Evolutionary conservation across 2,329 filamentous ascomycete genomes (phyloP).

Genomic region (Dothidotthia symphoricarpi): DNA sequence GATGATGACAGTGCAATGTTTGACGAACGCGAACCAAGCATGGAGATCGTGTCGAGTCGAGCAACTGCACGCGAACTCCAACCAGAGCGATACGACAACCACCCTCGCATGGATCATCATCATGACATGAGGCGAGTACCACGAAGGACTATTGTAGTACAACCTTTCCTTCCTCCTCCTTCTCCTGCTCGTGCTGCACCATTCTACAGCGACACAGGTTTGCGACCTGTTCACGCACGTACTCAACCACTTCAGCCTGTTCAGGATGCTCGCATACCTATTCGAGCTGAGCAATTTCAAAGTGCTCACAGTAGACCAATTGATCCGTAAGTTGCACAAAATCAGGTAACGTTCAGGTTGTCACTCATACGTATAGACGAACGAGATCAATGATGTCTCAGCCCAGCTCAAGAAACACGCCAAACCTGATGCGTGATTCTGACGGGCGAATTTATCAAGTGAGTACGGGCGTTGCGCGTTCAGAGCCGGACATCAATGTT

Average conservation of each 20-base stretch:
- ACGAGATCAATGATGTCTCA: constrained; percentile 10
- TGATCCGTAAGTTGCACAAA: constrained; percentile 20
- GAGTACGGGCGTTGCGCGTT: constrained; percentile 24
- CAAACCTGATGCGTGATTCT: constrained; percentile 23
- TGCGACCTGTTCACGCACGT: constrained; percentile 8
- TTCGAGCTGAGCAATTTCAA: constrained; percentile 8
- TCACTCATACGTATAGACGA: constrained; percentile 20
- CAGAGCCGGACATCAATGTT: constrained; percentile 14
- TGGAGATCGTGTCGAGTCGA: constrained; percentile 35
- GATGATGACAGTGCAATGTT: constrained; percentile 37
- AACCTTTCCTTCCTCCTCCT: constrained; percentile 11
- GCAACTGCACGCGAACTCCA: constrained; percentile 35
- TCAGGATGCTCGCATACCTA: constrained; percentile 2
- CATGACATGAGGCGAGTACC: constrained; percentile 18
- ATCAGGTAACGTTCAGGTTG: neutral
- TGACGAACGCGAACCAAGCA: constrained; percentile 30
- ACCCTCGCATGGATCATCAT: constrained; percentile 10
- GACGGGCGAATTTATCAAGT: constrained; percentile 36
- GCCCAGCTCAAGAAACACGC: constrained; percentile 11
- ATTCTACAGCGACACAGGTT: constrained; percentile 5
- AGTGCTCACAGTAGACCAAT: constrained; percentile 9
- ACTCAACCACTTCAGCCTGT: constrained; percentile 3
- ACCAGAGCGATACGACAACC: constrained; percentile 19
- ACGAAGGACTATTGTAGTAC: constrained; percentile 27
- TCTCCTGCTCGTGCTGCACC: constrained; percentile 7